Percentiles rank a stretch among this genome's conserved stretches.
Evolutionary conservation across 2,329 filamentous ascomycete genomes (phyloP).

Genomic region (Graphilbum sp.): DNA sequence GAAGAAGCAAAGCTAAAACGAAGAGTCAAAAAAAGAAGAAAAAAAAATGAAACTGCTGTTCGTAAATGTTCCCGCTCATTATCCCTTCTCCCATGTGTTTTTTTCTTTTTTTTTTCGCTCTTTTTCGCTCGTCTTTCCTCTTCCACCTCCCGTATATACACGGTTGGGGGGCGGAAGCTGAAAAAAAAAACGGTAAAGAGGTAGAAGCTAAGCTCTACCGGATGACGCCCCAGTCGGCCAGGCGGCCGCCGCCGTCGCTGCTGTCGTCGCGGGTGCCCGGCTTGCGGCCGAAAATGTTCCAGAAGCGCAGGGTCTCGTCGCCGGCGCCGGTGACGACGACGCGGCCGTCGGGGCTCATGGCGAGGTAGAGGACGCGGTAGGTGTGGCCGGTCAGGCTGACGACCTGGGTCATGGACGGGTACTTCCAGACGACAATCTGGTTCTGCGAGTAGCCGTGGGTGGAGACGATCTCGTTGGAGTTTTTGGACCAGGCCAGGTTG

Average conservation of each 20-base stretch:
- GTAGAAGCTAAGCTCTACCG: no score
- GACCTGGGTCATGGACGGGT: slow-evolving; percentile 94
- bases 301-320: slow-evolving; percentile 90
- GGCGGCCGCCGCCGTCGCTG: slow-evolving; percentile 35
- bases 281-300: slow-evolving; percentile 85
- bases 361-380: slow-evolving; percentile 79
- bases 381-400: slow-evolving; percentile 92
- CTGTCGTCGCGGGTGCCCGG: slow-evolving; percentile 56
- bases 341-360: slow-evolving; percentile 91
- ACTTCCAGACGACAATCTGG: slow-evolving; percentile 99
- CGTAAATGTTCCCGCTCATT: no score
- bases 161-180: background rate
- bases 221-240: slow-evolving; percentile 74
- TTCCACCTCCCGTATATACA: no score
- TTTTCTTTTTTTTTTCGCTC: no score
- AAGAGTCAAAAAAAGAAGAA: no score
- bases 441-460: slow-evolving; percentile 97
- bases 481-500: slow-evolving; percentile 93
- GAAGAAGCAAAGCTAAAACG: no score
- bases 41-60: background rate
- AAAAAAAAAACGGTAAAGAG: background rate
- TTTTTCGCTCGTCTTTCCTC: no score
- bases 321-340: slow-evolving; percentile 91
- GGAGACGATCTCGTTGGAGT: slow-evolving; percentile 92
- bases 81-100: no score